Percentiles rank a stretch among this genome's conserved stretches.
These are phyloP conservation scores for Xanthoconium stramineum DNA, from an alignment of 768 basidiomycete species.

Conservation along the genomic window DNA sequence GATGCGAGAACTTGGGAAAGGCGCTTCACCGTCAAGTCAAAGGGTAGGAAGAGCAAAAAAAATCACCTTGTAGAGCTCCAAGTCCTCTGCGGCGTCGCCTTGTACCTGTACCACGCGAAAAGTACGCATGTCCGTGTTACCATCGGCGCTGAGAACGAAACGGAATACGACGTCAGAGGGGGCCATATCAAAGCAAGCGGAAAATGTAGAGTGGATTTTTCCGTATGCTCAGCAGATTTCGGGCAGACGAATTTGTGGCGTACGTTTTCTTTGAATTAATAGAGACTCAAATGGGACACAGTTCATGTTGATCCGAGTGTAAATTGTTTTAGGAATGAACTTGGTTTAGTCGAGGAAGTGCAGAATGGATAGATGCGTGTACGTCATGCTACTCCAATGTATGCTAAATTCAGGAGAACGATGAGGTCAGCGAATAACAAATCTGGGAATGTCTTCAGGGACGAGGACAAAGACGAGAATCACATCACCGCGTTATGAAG, in stretches of 20 bases:
- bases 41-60: not conserved
- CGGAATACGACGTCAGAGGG: slow-evolving; percentile 38
- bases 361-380: slow-evolving; percentile 18
- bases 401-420: slow-evolving; percentile 24
- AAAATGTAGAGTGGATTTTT: not conserved
- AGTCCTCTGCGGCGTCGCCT: slow-evolving; percentile 24
- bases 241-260: slow-evolving; percentile 1
- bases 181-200: slow-evolving; percentile 24
- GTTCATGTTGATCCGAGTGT: slow-evolving; percentile 21
- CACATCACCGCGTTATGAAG: not conserved
- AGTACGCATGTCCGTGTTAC: slow-evolving; percentile 40
- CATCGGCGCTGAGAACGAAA: slow-evolving; percentile 33
- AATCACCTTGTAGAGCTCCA: slow-evolving; percentile 45
- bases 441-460: slow-evolving; percentile 7
- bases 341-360: slow-evolving; percentile 13
- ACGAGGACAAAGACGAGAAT: not conserved
- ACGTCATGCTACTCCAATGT: slow-evolving; percentile 24
- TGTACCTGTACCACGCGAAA: slow-evolving; percentile 39
- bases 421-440: slow-evolving; percentile 18
- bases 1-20: slow-evolving; percentile 40
- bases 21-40: not conserved
- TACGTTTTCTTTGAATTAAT: slow-evolving; percentile 1
- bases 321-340: slow-evolving; percentile 18
- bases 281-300: slow-evolving; percentile 14
- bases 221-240: not conserved